Base-by-base conservation (phyloP, 352 stramenopile species). In the Phytophthora foliorum region DNA sequence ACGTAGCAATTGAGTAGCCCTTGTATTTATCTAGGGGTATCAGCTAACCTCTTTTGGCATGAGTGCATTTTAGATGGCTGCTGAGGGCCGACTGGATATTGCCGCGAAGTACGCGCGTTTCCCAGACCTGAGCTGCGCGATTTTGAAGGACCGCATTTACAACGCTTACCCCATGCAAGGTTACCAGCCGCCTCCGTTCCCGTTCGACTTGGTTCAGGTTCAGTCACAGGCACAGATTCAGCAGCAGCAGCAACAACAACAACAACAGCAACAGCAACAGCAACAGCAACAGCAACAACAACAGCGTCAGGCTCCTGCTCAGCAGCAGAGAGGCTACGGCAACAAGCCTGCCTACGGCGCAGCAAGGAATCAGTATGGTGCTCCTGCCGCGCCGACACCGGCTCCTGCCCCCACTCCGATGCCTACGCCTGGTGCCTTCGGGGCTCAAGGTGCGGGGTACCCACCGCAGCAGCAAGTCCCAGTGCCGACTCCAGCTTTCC, bases 61-160 rank as follows among this genome's bases (percentile, higher is more conserved):
- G 42, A n/a, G 19, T 49, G 10, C 16, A 27, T 55, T 51, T 42
- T 72, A 93, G 86, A 94, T 99, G 77, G 91, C 96, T 41, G 88
- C 96, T 27, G 93, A 99, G 71, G 97, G 97, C 14, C 76, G 96
- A 27, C 61, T 98, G 10, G 91, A 95, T 45, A 93, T 97, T 41
- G 97, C 97, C 9, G 82, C 90, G 11, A 98, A 98, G 63, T 99
- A 99, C 55, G 86, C 92, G 46, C 92, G 85, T 41, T 92, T 93
- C 60, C 64, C 77, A 14, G 83, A 93, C 56, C 67, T 92, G 32
- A 91, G 84, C 57, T 95, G 84, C 31, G 81, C 81, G 31, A 93
- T 97, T 50, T 69, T 98, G 34, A 89, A 86, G 27, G 92, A 98
- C 44, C 88, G 91, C 36, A 89, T 97, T 72, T 97, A 81, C 72